phyloP scores from a whole-genome alignment of 345 rosid species.

The Raphanus sativus region DNA sequence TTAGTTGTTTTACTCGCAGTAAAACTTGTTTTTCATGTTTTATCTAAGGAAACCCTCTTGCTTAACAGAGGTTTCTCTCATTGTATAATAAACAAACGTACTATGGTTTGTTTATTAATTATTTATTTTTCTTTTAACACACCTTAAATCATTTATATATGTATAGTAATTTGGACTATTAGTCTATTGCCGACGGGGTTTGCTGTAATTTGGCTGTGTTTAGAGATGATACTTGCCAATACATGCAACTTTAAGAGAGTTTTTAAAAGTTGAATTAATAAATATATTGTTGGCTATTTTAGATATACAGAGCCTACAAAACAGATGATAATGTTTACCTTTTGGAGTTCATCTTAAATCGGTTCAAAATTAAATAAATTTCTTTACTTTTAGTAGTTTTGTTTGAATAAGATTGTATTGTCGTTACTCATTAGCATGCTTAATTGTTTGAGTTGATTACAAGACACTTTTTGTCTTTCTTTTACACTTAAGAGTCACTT shows the following conservation, averaged over 20 bases:
- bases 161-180: neutral
- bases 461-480: too few relatives aligned
- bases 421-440: too few relatives aligned
- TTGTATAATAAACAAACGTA: neutral
- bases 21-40: constrained; percentile 16
- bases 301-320: neutral
- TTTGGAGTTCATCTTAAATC: neutral
- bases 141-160: too few relatives aligned
- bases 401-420: too few relatives aligned
- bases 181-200: neutral
- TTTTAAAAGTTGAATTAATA: neutral
- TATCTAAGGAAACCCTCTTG: neutral
- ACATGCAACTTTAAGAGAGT: neutral
- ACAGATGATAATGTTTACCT: neutral
- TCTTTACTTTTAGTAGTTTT: neutral
- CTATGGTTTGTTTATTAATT: neutral
- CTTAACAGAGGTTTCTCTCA: neutral
- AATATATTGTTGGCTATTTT: neutral
- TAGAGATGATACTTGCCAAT: neutral
- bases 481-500: too few relatives aligned
- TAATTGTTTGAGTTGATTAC: too few relatives aligned
- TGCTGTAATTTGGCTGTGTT: neutral
- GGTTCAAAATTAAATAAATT: neutral
- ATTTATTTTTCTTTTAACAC: too few relatives aligned
- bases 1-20: neutral